Evolutionary conservation across 805 yeast genomes (phyloP).

Genomic region (Teunomyces gatunensis): DNA sequence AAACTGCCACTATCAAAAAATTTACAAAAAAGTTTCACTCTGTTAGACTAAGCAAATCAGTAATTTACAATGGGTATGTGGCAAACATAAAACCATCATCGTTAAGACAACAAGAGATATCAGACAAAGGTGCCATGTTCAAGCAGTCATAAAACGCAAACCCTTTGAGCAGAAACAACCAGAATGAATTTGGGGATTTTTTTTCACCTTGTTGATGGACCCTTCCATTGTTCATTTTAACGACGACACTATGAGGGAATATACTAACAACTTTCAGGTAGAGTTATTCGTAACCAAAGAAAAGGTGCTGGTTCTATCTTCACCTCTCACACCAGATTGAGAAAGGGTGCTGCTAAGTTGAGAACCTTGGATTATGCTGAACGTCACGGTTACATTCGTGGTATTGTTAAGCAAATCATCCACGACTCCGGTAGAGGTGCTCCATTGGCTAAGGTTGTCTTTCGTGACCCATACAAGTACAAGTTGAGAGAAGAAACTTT

Average conservation of each 20-base stretch:
- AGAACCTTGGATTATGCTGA: slow-evolving; percentile 99
- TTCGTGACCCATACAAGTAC: slow-evolving; percentile 99
- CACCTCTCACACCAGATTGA: slow-evolving; percentile 99
- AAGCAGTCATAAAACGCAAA: neutral
- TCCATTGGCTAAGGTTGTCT: slow-evolving; percentile 91
- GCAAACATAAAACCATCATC: neutral
- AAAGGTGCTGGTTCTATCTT: slow-evolving; percentile 99
- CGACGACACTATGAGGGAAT: neutral
- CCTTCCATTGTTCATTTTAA: neutral
- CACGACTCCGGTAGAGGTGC: slow-evolving; percentile 99
- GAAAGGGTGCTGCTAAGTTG: slow-evolving; percentile 99
- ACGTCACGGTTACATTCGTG: slow-evolving; percentile 99
- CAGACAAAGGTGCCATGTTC: neutral
- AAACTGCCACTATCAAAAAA: slow-evolving; percentile 3
- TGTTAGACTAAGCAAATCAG: slow-evolving; percentile 4
- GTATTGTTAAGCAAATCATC: slow-evolving; percentile 96
- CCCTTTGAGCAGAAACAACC: neutral
- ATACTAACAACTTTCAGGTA: slow-evolving; percentile 51
- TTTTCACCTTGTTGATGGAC: neutral
- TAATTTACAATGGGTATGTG: slow-evolving; percentile 4
- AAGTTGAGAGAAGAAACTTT: slow-evolving; percentile 97
- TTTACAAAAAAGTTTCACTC: slow-evolving; percentile 4
- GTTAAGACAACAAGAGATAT: neutral
- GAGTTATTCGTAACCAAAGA: slow-evolving; percentile 99
- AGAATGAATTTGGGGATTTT: neutral